phyloP scores from a whole-genome alignment of 1,284 basidiomycete genomes.

The Boletus albobrunnescens region DNA sequence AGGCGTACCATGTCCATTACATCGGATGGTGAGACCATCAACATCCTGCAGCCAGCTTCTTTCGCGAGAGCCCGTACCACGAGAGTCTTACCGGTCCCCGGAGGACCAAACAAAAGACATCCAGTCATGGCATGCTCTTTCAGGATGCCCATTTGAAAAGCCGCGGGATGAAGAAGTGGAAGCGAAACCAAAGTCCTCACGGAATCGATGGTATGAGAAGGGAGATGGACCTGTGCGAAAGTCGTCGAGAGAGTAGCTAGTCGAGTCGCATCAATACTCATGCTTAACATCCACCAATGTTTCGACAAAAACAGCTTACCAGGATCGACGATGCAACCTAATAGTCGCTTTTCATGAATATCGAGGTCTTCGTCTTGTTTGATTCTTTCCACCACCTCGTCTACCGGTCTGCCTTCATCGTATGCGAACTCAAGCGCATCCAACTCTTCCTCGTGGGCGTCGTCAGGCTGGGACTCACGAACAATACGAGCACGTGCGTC shows the following conservation, averaged over 20 bases:
- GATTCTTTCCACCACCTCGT: conserved; percentile 72
- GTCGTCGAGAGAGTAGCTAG: conserved; percentile 73
- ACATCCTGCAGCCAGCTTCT: conserved; percentile 87
- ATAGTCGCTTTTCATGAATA: conserved; percentile 69
- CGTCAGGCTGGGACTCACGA: conserved; percentile 39
- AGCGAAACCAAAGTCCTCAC: conserved; percentile 89
- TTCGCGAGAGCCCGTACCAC: conserved; percentile 88
- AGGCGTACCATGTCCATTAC: conserved; percentile 80
- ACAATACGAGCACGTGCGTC: conserved; percentile 43
- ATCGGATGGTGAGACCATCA: conserved; percentile 79
- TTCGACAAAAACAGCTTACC: conserved; percentile 40
- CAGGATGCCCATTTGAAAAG: conserved; percentile 87
- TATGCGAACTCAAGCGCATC: conserved; percentile 33
- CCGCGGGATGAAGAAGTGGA: conserved; percentile 84
- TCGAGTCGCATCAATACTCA: conserved; percentile 9
- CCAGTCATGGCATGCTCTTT: conserved; percentile 88
- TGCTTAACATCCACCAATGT: background rate
- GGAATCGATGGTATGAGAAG: conserved; percentile 80
- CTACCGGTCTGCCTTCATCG: conserved; percentile 37
- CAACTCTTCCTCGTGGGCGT: conserved; percentile 38
- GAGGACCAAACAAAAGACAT: conserved; percentile 85
- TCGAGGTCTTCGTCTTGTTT: conserved; percentile 74
- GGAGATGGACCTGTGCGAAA: conserved; percentile 85
- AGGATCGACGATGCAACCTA: conserved; percentile 82
- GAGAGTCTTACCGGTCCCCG: conserved; percentile 89